These are phyloP conservation scores for Pseudocercospora crystallina DNA, from an alignment of 2,329 filamentous ascomycete genomes.

Conservation along the genomic window DNA sequence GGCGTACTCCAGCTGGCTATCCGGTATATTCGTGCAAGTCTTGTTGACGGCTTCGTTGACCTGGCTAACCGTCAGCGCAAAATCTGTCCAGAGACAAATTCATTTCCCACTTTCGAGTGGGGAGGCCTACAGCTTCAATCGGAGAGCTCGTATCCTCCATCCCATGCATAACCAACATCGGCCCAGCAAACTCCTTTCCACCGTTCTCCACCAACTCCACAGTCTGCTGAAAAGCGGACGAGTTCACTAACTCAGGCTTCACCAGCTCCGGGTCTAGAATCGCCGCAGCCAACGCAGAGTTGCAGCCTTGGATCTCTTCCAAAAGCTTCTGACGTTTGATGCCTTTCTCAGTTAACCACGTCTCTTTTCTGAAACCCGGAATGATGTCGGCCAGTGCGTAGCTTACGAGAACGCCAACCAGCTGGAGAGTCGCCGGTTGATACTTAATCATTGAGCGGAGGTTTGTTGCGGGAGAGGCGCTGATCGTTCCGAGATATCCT, in stretches of 20 bases:
- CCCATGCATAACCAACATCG: constrained; percentile 41
- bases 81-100: not conserved
- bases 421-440: not conserved
- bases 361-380: constrained; percentile 1
- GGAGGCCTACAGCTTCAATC: constrained; percentile 12
- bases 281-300: not conserved
- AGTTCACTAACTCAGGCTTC: not conserved
- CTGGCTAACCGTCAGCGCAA: not conserved
- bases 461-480: constrained; percentile 12
- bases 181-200: constrained; percentile 34
- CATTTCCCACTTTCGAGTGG: constrained; percentile 3
- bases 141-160: constrained; percentile 15
- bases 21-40: constrained; percentile 20
- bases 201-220: constrained; percentile 34
- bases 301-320: constrained; percentile 4
- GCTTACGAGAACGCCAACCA: not conserved
- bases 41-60: constrained; percentile 23
- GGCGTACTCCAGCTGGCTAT: constrained; percentile 27
- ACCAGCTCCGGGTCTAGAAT: not conserved
- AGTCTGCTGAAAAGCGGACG: not conserved
- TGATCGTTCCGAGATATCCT: constrained; percentile 12
- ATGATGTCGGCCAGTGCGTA: constrained; percentile 1
- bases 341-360: constrained; percentile 8
- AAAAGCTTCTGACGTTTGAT: not conserved
- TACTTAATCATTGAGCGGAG: not conserved